A percentile compares a stretch with the other conserved stretches of the same genome.
Conservation (phyloP, 495 filamentous ascomycete species). For the Penicilliopsis zonata region DNA sequence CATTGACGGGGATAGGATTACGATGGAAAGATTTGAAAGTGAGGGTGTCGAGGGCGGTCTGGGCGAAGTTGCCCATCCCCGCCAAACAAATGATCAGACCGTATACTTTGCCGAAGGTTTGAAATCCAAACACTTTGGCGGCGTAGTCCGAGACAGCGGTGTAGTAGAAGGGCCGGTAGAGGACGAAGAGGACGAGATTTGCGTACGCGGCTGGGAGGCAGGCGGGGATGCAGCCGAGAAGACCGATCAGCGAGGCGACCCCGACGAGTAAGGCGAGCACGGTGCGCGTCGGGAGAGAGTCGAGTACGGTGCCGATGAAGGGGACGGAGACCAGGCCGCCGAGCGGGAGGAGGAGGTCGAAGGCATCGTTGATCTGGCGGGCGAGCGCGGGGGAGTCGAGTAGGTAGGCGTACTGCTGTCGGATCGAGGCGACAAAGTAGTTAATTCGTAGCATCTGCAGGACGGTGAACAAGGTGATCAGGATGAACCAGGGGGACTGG, state of each 20-base stretch:
- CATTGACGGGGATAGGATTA: conserved; percentile 71
- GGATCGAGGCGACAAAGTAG: conserved; percentile 91
- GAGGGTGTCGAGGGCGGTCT: conserved; percentile 69
- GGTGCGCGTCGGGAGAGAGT: conserved; percentile 60
- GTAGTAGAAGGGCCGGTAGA: conserved; percentile 43
- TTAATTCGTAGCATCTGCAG: conserved; percentile 93
- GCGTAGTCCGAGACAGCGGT: conserved; percentile 61
- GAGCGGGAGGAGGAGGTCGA: conserved; percentile 79
- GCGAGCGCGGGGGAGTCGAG: conserved; percentile 48
- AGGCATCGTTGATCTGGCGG: conserved; percentile 63
- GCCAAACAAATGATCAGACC: conserved; percentile 86
- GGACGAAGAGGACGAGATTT: conserved; percentile 67
- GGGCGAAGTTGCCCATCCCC: conserved; percentile 77
- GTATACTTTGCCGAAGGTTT: conserved; percentile 90
- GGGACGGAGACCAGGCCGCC: conserved; percentile 79
- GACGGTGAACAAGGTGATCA: conserved; percentile 80
- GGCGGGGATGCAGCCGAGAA: conserved; percentile 62
- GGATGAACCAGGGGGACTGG: conserved; percentile 69
- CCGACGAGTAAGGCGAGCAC: conserved; percentile 64
- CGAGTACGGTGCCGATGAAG: conserved; percentile 76
- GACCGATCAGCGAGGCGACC: conserved; percentile 63
- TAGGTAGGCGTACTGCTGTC: conserved; percentile 71
- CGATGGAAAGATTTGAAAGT: conserved; percentile 60
- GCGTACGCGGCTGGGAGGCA: conserved; percentile 58
- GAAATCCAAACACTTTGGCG: conserved; percentile 93